Evolutionary conservation across 1,284 basidiomycete genomes (phyloP).

Genomic region (Cystodermella granulosa): DNA sequence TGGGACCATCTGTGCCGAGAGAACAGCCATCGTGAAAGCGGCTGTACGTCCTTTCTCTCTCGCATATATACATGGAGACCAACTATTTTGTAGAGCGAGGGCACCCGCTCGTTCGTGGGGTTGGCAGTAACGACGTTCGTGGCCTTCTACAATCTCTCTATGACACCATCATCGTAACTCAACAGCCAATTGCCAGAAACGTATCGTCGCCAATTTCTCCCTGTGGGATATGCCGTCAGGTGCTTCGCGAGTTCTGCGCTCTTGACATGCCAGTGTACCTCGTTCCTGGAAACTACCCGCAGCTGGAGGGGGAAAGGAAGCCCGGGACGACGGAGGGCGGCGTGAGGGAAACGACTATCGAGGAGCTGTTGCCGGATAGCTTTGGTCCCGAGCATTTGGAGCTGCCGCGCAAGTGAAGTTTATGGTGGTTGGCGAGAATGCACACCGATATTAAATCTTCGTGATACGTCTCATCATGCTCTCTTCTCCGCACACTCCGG

Average conservation of each 20-base stretch:
- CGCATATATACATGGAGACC: background rate
- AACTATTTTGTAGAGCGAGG: conserved; percentile 61
- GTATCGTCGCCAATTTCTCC: conserved; percentile 65
- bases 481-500: too few relatives aligned
- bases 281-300: conserved; percentile 64
- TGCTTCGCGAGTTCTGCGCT: conserved; percentile 84
- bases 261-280: conserved; percentile 75
- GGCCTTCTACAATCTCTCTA: background rate
- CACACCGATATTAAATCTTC: too few relatives aligned
- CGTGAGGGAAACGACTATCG: conserved; percentile 64
- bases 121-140: conserved; percentile 72
- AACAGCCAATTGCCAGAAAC: too few relatives aligned
- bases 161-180: background rate
- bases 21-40: conserved; percentile 83
- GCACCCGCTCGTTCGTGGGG: conserved; percentile 59
- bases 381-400: conserved; percentile 82
- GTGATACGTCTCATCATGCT: too few relatives aligned
- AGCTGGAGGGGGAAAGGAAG: conserved; percentile 33
- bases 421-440: too few relatives aligned
- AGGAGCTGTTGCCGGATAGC: conserved; percentile 75
- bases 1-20: conserved; percentile 80
- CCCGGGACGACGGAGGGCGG: conserved; percentile 42
- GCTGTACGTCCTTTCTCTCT: conserved; percentile 55
- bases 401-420: conserved; percentile 35
- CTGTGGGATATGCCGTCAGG: conserved; percentile 89